These are phyloP conservation scores for Citrullus colocynthis DNA, from an alignment of 306 rosid genomes.

Conservation along the genomic window DNA sequence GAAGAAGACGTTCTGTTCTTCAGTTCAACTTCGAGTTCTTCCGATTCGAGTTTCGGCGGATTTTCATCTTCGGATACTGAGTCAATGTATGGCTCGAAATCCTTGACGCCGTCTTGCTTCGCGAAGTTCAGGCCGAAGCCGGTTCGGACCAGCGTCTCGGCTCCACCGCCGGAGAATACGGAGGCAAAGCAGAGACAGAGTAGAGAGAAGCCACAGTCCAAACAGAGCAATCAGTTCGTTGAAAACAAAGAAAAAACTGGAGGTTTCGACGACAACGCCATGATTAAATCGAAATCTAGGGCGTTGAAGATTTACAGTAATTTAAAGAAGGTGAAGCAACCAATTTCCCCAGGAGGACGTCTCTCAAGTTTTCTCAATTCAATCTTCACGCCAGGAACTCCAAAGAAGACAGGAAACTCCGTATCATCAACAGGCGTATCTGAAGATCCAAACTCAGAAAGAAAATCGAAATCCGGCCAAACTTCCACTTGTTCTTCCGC, in stretches of 20 bases:
- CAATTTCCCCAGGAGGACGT: conserved; percentile 72
- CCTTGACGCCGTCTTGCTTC: conserved; percentile 31
- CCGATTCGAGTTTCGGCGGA: conserved; percentile 74
- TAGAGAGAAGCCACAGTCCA: not conserved
- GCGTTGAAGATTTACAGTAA: conserved; percentile 67
- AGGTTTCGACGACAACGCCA: conserved; percentile 12
- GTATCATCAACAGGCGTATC: conserved; percentile 2
- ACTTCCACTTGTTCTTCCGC: conserved; percentile 56
- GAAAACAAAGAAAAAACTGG: conserved; percentile 5
- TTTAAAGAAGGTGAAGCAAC: conserved; percentile 82
- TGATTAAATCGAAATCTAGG: conserved; percentile 60
- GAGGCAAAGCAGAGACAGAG: conserved; percentile 24
- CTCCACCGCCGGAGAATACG: conserved; percentile 15
- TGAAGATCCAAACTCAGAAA: conserved; percentile 6
- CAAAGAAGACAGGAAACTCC: conserved; percentile 15
- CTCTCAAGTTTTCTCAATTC: conserved; percentile 60
- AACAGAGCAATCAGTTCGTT: not conserved
- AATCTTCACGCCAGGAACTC: conserved; percentile 30
- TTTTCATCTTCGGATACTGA: conserved; percentile 82
- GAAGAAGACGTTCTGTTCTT: conserved; percentile 43
- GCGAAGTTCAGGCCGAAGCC: conserved; percentile 43
- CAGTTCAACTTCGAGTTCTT: conserved; percentile 61
- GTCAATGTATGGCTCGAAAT: conserved; percentile 27
- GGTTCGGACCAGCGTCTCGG: conserved; percentile 22
- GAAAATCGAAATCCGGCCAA: conserved; percentile 20